A percentile compares a stretch with the other conserved stretches of the same genome.
Evolutionary conservation across 73 alveolate species (phyloP).

Genomic region (Paramecium sexaurelia): DNA sequence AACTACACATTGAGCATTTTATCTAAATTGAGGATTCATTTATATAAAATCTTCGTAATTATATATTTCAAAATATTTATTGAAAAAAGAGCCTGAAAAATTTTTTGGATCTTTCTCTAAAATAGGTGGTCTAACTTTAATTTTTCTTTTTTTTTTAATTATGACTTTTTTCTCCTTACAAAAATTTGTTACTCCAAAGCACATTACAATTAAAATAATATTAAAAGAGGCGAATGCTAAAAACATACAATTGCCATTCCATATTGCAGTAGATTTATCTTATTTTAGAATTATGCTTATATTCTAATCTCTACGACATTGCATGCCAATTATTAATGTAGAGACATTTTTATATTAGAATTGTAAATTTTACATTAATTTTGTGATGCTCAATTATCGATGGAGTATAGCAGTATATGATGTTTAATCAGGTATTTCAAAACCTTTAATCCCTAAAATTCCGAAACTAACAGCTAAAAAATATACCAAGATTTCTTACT

Average conservation of each 20-base stretch:
- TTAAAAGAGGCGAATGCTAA: not conserved
- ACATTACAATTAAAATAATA: not conserved
- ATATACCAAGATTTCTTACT: not conserved
- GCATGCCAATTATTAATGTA: not conserved
- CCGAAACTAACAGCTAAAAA: not conserved
- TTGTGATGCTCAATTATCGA: not conserved
- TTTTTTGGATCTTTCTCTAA: not conserved
- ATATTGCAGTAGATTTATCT: not conserved
- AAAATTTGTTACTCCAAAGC: not conserved
- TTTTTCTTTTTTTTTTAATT: not conserved
- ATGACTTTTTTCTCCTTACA: not conserved
- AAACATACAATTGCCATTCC: constrained; percentile 20
- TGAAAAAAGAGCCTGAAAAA: not conserved
- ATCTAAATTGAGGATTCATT: not conserved
- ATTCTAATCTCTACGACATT: not conserved
- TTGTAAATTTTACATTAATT: not conserved
- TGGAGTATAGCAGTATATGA: constrained; percentile 7
- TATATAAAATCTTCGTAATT: not conserved
- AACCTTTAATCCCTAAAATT: not conserved
- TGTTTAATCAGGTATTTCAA: not conserved
- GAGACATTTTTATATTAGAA: not conserved
- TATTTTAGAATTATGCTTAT: not conserved
- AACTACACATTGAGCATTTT: not conserved
- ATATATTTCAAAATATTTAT: not conserved
- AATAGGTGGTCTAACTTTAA: not conserved